Base-by-base conservation (phyloP, 2,329 filamentous ascomycete genomes). In the Sarocladiaceae sp. region DNA sequence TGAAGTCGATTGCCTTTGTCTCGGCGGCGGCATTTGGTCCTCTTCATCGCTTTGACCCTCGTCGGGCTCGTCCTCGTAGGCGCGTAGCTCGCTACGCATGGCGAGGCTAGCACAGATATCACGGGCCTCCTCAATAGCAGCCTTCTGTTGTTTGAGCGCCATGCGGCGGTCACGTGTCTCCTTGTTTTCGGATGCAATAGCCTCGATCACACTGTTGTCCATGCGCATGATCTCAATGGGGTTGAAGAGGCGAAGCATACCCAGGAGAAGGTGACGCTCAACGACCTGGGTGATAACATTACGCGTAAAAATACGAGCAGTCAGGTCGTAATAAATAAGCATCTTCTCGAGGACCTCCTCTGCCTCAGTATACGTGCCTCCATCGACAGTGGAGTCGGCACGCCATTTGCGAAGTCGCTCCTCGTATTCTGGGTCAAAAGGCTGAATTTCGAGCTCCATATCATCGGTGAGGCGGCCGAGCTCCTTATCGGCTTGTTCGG, bases 341-440 rank as follows among this genome's bases (percentile, higher is more conserved):
- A 78, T 79, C 67, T 79, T 79, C 61, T 79, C 76, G 23, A 78
- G 58, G 0, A 79, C 75, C 60, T 79, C 76, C 54, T 79, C 74
- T 0, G 76, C 76, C 53, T 79, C 75, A 2, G 71, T 73, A 57
- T 76, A 78, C 0, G 67, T 69, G 23, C 70, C 72, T 0, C 73
- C 75, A 6, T 77, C 70, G 54, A 71, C 64, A 0, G 70, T 71
- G 1, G 67, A 62, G 6, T 70, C 64, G 0, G 65, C 64, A 5
- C 76, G 73, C 76, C 76, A 79, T 52, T 65, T 70, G 25, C 71
- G 65, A 49, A 79, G 66, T 1, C 75, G 73, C 18, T 77, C 73
- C 59, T 78, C 75, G 51, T 79, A 79, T 58, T 79, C 76, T 0
- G 76, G 75, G 51, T 79, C 76, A 49, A 76, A 79, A 0, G 76